These are phyloP conservation scores for Fusarium sp. DNA, from an alignment of 2,329 filamentous ascomycete genomes.

Conservation along the genomic window DNA sequence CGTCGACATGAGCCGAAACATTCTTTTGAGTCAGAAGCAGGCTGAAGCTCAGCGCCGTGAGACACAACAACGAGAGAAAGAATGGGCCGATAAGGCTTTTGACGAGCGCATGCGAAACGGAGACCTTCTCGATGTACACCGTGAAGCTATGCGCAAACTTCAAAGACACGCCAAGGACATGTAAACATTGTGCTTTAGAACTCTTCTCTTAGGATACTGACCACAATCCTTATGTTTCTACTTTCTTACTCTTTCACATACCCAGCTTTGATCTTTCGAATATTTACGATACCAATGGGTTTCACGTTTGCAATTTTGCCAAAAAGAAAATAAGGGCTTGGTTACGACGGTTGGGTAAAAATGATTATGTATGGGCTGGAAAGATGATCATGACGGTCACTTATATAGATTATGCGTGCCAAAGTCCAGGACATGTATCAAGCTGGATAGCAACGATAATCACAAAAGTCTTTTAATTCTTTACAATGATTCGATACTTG, in stretches of 20 bases:
- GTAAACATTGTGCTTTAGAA: slow-evolving; percentile 1
- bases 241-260: slow-evolving; percentile 23
- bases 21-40: slow-evolving; percentile 71
- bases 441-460: slow-evolving; percentile 28
- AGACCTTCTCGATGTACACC: slow-evolving; percentile 79
- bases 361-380: slow-evolving; percentile 21
- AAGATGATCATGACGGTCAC: slow-evolving; percentile 22
- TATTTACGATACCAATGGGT: slow-evolving; percentile 45
- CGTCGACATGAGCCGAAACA: slow-evolving; percentile 65
- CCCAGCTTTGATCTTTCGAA: slow-evolving; percentile 26
- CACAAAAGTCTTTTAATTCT: not conserved
- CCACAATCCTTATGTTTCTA: slow-evolving; percentile 17
- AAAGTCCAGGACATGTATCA: slow-evolving; percentile 12
- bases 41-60: slow-evolving; percentile 70
- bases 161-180: slow-evolving; percentile 63
- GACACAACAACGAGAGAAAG: slow-evolving; percentile 66
- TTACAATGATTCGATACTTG: not conserved
- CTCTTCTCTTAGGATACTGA: not conserved
- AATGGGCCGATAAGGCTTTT: slow-evolving; percentile 70
- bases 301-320: slow-evolving; percentile 29
- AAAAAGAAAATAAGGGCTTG: slow-evolving; percentile 13
- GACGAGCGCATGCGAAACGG: slow-evolving; percentile 81
- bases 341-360: slow-evolving; percentile 22
- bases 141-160: slow-evolving; percentile 83
- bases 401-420: slow-evolving; percentile 27